Base-by-base conservation (phyloP, 805 yeast species). In the Schizosaccharomyces cryophilus region DNA sequence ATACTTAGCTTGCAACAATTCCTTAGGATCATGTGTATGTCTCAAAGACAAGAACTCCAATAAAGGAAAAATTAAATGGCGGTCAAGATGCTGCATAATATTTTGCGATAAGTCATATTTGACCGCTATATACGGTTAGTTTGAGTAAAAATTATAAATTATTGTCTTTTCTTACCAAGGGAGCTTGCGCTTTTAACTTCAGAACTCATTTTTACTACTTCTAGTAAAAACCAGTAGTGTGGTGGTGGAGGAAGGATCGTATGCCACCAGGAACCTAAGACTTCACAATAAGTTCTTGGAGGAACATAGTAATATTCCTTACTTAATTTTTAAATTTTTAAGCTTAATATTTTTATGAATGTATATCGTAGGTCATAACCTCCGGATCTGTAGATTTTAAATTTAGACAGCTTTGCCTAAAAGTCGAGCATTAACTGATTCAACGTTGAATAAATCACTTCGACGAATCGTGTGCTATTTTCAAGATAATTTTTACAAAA, bases 1-100 rank as follows among this genome's bases (percentile, higher is more conserved):
- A 64, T 73, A 78, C 65, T 78, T 78, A 64, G 78, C 71, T 65
- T 74, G 69, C 61, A 76, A 72, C 61, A 80, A 71, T 63, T 73
- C 74, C 62, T 71, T 67, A 61, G 73, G 76, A 63, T 75, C 77
- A 67, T 78, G 76, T 42, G 78, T 69, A 62, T 73, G 72, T 61
- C 71, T 73, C 60, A 67, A 64, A 40, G 74, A 73, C 60, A 76
- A 72, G 56, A 75, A 75, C 67, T 77, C 80, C 38, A 79, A 69
- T 65, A 81, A 69, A 56, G 80, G 80, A 64, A 76, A 79, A 62
- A 77, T 72, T 68, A 82, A 70, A 66, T 80, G 84, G 64, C 84
- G 75, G 70, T 82, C 87, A 66, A 82, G 70, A 66, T 79, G 82
- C 55, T 80, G 80, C 64, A 78, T 71, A 63, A 82, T 56, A 9